phyloP scores from a whole-genome alignment of 1,284 basidiomycete genomes.

The Irpex sp. region DNA sequence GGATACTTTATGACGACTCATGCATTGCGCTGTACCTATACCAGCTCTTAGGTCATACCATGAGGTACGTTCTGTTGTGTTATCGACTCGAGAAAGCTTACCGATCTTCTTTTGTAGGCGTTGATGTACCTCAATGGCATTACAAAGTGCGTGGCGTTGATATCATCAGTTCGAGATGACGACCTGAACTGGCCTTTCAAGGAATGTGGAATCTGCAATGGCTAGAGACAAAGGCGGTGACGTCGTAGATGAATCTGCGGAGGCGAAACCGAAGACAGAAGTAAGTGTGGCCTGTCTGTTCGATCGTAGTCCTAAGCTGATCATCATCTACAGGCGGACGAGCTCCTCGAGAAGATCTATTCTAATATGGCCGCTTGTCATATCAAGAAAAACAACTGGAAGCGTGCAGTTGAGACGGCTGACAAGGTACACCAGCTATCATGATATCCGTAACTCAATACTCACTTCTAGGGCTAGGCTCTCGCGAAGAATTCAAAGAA shows the following conservation, averaged over 20 bases:
- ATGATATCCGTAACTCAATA: not conserved
- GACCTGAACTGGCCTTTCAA: constrained; percentile 2
- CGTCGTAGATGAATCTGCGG: constrained; percentile 17
- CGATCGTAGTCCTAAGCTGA: not conserved
- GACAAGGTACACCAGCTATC: constrained; percentile 50
- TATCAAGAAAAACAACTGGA: constrained; percentile 73
- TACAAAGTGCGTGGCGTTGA: constrained; percentile 54
- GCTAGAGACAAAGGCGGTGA: constrained; percentile 8
- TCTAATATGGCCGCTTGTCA: constrained; percentile 80
- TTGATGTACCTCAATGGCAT: constrained; percentile 68
- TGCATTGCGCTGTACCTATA: not conserved
- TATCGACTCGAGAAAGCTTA: not conserved
- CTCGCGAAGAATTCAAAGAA: constrained; percentile 70
- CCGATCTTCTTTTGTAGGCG: constrained; percentile 32
- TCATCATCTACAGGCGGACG: constrained; percentile 49
- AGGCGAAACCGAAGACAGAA: constrained; percentile 33
- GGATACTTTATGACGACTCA: not conserved
- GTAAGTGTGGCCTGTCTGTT: constrained; percentile 16
- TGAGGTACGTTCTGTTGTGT: constrained; percentile 37
- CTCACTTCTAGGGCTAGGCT: constrained; percentile 39
- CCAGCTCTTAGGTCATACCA: constrained; percentile 65
- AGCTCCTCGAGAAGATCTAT: constrained; percentile 75
- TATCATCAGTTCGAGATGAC: not conserved
- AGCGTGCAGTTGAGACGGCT: constrained; percentile 69
- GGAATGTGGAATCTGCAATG: constrained; percentile 21